Base-by-base conservation (phyloP, 441 rosid species). In the Euphorbia schlechtendalii region DNA sequence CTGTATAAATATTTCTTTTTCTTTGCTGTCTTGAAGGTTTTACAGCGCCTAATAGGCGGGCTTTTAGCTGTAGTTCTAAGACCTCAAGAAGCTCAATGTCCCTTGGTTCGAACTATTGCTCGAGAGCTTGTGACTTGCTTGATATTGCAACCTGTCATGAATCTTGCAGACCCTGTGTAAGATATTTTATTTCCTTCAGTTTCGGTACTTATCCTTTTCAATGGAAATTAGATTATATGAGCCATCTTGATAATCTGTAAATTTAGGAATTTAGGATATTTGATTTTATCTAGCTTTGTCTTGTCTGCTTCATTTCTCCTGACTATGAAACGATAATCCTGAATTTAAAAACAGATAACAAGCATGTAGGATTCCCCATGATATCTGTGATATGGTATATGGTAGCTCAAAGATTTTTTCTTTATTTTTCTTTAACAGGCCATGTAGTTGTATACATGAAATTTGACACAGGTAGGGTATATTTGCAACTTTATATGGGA, bases 111-210 rank as follows among this genome's bases (percentile, higher is more conserved):
- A 63, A 80, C 95, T 30, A 86, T 95, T 69, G 92, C 99, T 75
- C 82, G 96, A 72, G 99, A 95, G 80, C 83, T 95, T 27, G 86
- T 95, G 56, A 92, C 99, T 76, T 92, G 97, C 85, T 78, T 92
- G 82, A 90, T 95, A 64, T 27, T 92, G 79, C 97, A 89, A 78
- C 99, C 98, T 69, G 75, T 95, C 63, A 57, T 92, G 90, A 76
- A 78, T 78, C 83, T 95, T 48, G 97, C 92, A 46, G 84, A 83
- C 82, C 96, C 99, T 20, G 83, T 43, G 99, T 95, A 84, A 81
- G 96, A 78, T 65, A 49, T 65, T 5, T 53, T 57, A 20, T 64
- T 59, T 52, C 27, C 40, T 53, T 67, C 52, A 61, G 20, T 41
- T 68, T 64, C 49, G 7, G 30, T 59, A 17, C 24, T 34, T 32